Evolutionary conservation across 2,329 filamentous ascomycete species (phyloP).

Genomic region (Alternaria dauci): DNA sequence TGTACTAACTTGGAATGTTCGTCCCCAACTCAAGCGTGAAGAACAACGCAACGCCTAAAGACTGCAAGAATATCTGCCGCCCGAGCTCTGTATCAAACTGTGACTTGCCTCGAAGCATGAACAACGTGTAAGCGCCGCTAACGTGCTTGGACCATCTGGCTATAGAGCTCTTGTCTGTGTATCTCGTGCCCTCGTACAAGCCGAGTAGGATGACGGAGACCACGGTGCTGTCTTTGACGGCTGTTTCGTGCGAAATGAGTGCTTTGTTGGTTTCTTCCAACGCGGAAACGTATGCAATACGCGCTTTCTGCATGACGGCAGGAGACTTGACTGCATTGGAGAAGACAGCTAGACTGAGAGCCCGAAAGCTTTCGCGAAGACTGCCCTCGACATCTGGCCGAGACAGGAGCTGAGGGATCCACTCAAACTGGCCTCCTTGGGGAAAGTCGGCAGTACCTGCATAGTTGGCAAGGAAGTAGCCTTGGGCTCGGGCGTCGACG

Average conservation of each 20-base stretch:
- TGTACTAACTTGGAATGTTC: not conserved
- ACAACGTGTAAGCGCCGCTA: constrained; percentile 42
- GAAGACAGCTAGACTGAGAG: constrained; percentile 36
- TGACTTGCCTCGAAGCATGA: constrained; percentile 42
- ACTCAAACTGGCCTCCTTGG: constrained; percentile 41
- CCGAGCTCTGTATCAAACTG: constrained; percentile 33
- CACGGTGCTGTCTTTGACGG: constrained; percentile 37
- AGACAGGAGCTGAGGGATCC: constrained; percentile 32
- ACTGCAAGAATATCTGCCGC: constrained; percentile 41
- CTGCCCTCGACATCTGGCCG: constrained; percentile 27
- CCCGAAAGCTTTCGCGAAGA: constrained; percentile 33
- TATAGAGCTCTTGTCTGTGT: constrained; percentile 37
- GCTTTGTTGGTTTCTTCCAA: constrained; percentile 37
- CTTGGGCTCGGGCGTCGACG: constrained; percentile 40
- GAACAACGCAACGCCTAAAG: constrained; percentile 37
- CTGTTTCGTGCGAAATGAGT: constrained; percentile 24
- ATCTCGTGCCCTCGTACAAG: constrained; percentile 46
- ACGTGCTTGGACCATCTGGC: constrained; percentile 45
- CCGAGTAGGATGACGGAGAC: constrained; percentile 45
- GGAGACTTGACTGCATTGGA: constrained; percentile 36
- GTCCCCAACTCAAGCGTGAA: constrained; percentile 31
- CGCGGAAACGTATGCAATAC: constrained; percentile 35
- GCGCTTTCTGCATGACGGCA: constrained; percentile 35
- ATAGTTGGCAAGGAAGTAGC: constrained; percentile 44
- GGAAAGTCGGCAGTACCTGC: constrained; percentile 33